Base-by-base conservation (phyloP, 768 basidiomycete genomes). In the Trametes coccinea region DNA sequence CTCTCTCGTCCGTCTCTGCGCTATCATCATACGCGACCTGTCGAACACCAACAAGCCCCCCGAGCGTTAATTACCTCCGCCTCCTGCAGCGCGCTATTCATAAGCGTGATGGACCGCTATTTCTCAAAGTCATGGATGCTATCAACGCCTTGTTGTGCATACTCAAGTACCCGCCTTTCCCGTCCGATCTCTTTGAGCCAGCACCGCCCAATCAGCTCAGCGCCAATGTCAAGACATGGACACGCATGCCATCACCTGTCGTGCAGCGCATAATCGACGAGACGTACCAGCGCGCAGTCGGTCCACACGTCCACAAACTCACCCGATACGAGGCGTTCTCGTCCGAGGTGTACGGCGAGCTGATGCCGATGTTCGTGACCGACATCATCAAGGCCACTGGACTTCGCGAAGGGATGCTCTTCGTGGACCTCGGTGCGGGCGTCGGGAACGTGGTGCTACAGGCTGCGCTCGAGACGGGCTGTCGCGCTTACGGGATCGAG, bases 241-340 rank as follows among this genome's bases (percentile, higher is more conserved):
- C 74, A 0, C 67, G 76, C 17, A 70, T 95, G 30, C 89, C 87
- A 0, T 78, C 84, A 49, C 80, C 82, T 37, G 82, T 95, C 2
- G 78, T 90, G 59, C 80, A 86, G 77, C 86, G 89, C 44, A 83
- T 96, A 50, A 80, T 91, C 54, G 93, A 95, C 46, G 94, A 98
- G 77, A 91, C 88, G 40, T 98, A 99, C 69, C 93, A 98, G 70
- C 85, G 97, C 30, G 85, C 87, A 16, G 95, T 98, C 1, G 95
- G 95, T 5, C 97, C 97, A 0, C 85, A 91, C 67, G 85, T 95
- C n/a, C 84, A 85, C 54, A 83, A 81, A 59, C 80, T 98, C 56
- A 87, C 83, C 69, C 84, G 87, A 66, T 95, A 98, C 72, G 83
- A 85, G 68, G 85, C 92, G 33, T 87, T 95, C 78, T 87, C 90